phyloP scores from a whole-genome alignment of 345 rosid genomes.

The Brassica incana region DNA sequence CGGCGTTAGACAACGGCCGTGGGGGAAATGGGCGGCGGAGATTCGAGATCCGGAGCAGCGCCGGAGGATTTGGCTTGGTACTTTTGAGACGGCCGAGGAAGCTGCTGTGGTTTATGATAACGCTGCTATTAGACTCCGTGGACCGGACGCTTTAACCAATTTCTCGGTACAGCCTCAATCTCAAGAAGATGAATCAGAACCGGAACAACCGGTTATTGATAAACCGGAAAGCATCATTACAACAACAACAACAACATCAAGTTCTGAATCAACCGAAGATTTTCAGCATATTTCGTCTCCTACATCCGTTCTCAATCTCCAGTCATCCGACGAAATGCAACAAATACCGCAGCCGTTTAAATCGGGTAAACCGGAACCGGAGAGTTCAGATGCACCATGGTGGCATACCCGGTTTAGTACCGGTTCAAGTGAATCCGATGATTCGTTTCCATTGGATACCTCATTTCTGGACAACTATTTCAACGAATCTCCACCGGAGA shows the following conservation, averaged over 20 bases:
- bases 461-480: constrained; percentile 66
- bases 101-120: constrained; percentile 93
- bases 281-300: constrained; percentile 66
- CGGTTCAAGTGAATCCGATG: constrained; percentile 48
- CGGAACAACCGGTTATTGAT: constrained; percentile 28
- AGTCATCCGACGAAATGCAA: constrained; percentile 48
- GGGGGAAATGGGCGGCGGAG: constrained; percentile 99
- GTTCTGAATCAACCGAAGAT: constrained; percentile 72
- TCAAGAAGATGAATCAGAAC: constrained; percentile 20
- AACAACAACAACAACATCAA: constrained; percentile 24
- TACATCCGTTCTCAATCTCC: constrained; percentile 73
- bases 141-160: constrained; percentile 83
- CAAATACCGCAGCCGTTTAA: constrained; percentile 29
- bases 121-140: constrained; percentile 87
- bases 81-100: constrained; percentile 89
- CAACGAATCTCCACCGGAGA: constrained; percentile 49
- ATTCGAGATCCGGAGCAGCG: constrained; percentile 87
- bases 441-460: constrained; percentile 45
- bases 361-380: constrained; percentile 24
- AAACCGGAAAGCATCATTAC: constrained; percentile 37
- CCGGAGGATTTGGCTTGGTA: constrained; percentile 85
- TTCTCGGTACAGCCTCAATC: constrained; percentile 51
- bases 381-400: constrained; percentile 23
- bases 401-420: constrained; percentile 32
- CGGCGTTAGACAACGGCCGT: constrained; percentile 89